A percentile compares a stretch with the other conserved stretches of the same genome.
Evolutionary conservation across 176 grass and related monocot species (phyloP).

Genomic region (Oryza australiensis): DNA sequence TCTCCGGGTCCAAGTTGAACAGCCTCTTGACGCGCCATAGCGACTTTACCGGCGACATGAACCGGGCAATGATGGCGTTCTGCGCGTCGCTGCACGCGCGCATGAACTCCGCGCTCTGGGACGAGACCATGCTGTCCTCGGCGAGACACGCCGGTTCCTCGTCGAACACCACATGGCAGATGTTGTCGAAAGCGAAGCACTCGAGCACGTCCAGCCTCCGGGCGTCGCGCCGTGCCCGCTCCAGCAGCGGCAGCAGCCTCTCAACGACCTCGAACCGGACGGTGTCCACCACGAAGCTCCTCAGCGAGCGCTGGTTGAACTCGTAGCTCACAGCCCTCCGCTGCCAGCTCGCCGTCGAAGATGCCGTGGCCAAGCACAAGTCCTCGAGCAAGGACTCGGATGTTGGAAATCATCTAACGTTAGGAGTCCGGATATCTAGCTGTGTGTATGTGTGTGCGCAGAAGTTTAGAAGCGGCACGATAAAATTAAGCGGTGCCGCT

Average conservation of each 20-base stretch:
- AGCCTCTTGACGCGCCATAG: slow-evolving; percentile 63
- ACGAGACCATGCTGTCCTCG: background rate
- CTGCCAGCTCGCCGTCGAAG: slow-evolving; percentile 69
- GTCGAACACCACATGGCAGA: slow-evolving; percentile 63
- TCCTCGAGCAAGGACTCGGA: slow-evolving; percentile 48
- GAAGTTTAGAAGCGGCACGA: no score
- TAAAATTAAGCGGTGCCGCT: no score
- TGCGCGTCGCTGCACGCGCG: slow-evolving; percentile 46
- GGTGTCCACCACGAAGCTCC: slow-evolving; percentile 38
- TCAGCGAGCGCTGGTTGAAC: slow-evolving; percentile 56
- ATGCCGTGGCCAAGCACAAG: slow-evolving; percentile 72
- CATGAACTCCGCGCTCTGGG: slow-evolving; percentile 39
- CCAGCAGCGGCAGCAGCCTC: slow-evolving; percentile 55
- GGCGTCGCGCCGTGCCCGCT: background rate
- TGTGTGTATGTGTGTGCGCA: no score
- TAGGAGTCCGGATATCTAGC: no score
- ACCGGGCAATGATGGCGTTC: slow-evolving; percentile 33
- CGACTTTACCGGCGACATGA: slow-evolving; percentile 47
- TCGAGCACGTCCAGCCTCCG: slow-evolving; percentile 53
- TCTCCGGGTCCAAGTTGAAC: slow-evolving; percentile 50
- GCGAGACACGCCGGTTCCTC: slow-evolving; percentile 56
- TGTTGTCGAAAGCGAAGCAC: slow-evolving; percentile 73
- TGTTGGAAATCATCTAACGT: no score
- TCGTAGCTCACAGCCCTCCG: slow-evolving; percentile 64
- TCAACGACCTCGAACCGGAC: slow-evolving; percentile 42